Percentiles rank a stretch among this genome's conserved stretches.
These are phyloP conservation scores for Colletotrichum orchidophilum DNA, from an alignment of 2,329 filamentous ascomycete species.

Conservation along the genomic window DNA sequence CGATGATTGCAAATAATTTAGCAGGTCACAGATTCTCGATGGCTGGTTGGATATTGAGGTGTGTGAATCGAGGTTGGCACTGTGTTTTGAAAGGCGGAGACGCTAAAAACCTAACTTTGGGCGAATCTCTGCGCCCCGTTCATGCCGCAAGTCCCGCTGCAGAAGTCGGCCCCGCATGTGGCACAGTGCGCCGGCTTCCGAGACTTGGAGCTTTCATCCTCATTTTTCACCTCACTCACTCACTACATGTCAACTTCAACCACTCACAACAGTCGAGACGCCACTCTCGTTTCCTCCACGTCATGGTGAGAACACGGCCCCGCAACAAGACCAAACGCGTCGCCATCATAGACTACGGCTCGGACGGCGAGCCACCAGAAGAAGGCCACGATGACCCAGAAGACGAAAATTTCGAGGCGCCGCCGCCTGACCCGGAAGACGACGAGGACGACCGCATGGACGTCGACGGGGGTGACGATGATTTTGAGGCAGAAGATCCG, in stretches of 20 bases:
- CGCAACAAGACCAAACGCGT: constrained; percentile 24
- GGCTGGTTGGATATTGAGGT: not conserved
- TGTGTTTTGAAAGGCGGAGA: not conserved
- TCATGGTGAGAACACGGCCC: constrained; percentile 24
- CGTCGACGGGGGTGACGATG: constrained; percentile 43
- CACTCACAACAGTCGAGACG: not conserved
- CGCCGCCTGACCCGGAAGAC: constrained; percentile 37
- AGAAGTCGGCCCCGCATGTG: not conserved
- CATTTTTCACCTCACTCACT: not conserved
- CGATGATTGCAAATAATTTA: not conserved
- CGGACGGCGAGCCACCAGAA: constrained; percentile 22
- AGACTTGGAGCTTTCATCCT: not conserved
- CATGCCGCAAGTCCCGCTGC: not conserved
- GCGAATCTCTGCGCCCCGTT: not conserved
- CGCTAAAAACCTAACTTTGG: not conserved
- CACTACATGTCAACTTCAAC: not conserved
- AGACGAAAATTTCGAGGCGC: constrained; percentile 35
- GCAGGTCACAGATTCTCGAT: not conserved
- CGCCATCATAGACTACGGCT: constrained; percentile 26
- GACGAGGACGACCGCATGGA: constrained; percentile 42
- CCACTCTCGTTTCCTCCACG: too few relatives aligned
- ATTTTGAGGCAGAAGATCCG: constrained; percentile 43
- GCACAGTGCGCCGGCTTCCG: not conserved
- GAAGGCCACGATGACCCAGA: constrained; percentile 35
- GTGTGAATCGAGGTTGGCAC: not conserved